Percentiles rank a stretch among this genome's conserved stretches.
Evolutionary conservation across 2,329 filamentous ascomycete genomes (phyloP).

Genomic region (Microdochium nivale): DNA sequence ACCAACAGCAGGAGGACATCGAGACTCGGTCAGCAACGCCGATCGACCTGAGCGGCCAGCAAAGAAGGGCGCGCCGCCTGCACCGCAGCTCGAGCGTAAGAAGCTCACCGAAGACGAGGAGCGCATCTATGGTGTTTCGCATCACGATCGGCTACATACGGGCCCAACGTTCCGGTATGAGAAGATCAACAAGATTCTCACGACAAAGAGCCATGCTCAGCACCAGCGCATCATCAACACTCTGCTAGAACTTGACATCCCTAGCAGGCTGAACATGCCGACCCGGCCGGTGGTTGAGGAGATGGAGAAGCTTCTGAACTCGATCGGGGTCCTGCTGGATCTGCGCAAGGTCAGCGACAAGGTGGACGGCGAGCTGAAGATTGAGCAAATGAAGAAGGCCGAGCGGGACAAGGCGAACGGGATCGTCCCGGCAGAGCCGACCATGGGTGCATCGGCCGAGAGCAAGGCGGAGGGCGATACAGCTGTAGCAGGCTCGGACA

Average conservation of each 20-base stretch:
- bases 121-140: conserved; percentile 71
- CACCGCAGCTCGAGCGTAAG: conserved; percentile 48
- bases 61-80: conserved; percentile 43
- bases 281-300: conserved; percentile 62
- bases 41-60: conserved; percentile 26
- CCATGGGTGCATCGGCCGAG: conserved; percentile 5
- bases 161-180: conserved; percentile 89
- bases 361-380: conserved; percentile 60
- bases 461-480: neutral
- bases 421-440: conserved; percentile 5
- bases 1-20: conserved; percentile 22
- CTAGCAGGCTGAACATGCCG: conserved; percentile 62
- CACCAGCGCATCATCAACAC: conserved; percentile 67
- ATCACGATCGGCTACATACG: conserved; percentile 75
- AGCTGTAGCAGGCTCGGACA: conserved; percentile 3
- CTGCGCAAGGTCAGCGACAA: conserved; percentile 68
- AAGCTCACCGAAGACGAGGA: conserved; percentile 70
- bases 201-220: conserved; percentile 68
- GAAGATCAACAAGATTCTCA: conserved; percentile 68
- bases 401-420: conserved; percentile 35
- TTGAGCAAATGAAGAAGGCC: conserved; percentile 47
- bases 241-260: conserved; percentile 63
- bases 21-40: conserved; percentile 35
- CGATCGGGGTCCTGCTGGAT: conserved; percentile 62
- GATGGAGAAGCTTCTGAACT: conserved; percentile 62